Evolutionary conservation across 2,329 filamentous ascomycete species (phyloP), one percentile per base, ranked within the genome.

Genomic region (Aureobasidium sp.): DNA sequence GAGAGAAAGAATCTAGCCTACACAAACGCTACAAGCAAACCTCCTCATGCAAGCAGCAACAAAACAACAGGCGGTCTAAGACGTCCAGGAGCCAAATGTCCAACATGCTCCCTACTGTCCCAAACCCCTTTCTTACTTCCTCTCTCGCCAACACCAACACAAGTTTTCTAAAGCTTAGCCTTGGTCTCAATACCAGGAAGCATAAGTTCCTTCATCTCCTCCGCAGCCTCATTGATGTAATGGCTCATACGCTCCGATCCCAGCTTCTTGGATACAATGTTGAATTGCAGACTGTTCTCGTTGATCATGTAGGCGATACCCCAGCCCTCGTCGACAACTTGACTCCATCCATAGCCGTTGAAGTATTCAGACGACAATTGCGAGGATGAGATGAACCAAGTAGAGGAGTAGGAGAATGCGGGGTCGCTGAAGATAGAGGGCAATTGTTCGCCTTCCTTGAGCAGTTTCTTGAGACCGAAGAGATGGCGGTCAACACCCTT

Each of bases 271-370:
- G 89, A 94, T 66, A 96, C 92, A 67, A 99, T 86, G 78, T 99
- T 99, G 81, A 99, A 97, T 83, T 97, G 94, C 66, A 99, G 83
- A 75, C 91, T 96, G 76, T 97, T 96, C 82, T 97, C 93, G 74
- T 99, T 99, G 75, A 99, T 97, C 94, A 99, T 99, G 75, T 99
- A 99, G 42, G 94, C 94, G 72, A 99, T 96, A 45, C 94, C 94
- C 77, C 94, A 99, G 32, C 94, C 94, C 64, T 88, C 90, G 71
- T 97, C 92, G 61, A 97, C 89, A 58, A 99, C 94, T 79, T 99
- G 93, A 72, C 89, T 94, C 94, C 94, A 99, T 48, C 94, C 94
- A 76, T 99, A 99, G 29, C 95, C 94, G 74, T 99, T 99, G 78
- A 97, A 99, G 81, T 90, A 97, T 79, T 99, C 95, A 37, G 88